A percentile compares a stretch with the other conserved stretches of the same genome.
Conservation (phyloP, 1,139 yeast genomes). For the Blastobotrys indianensis region DNA sequence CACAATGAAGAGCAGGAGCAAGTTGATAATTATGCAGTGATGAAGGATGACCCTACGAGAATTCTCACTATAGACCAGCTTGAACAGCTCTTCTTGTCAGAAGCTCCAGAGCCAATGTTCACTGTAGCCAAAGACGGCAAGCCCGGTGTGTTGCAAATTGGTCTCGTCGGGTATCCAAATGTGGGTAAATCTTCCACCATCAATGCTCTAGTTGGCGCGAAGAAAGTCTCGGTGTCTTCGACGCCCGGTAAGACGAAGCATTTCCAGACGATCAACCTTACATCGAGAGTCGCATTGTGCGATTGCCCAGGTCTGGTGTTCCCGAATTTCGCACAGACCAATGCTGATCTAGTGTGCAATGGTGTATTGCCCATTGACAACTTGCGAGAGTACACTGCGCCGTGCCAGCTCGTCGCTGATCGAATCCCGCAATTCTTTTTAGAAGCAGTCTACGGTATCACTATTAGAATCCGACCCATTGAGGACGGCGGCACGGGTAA, state of each 20-base stretch:
- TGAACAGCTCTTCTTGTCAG: constrained; percentile 70
- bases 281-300: constrained; percentile 79
- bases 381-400: constrained; percentile 89
- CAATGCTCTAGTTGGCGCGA: constrained; percentile 91
- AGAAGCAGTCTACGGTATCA: constrained; percentile 92
- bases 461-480: constrained; percentile 62
- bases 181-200: constrained; percentile 94
- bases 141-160: constrained; percentile 61
- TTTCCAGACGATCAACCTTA: constrained; percentile 89
- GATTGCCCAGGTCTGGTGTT: constrained; percentile 99
- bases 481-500: constrained; percentile 87
- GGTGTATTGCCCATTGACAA: constrained; percentile 98
- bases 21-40: constrained; percentile 19
- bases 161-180: constrained; percentile 86
- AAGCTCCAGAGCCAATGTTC: constrained; percentile 63
- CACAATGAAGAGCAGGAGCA: constrained; percentile 35
- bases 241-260: constrained; percentile 99
- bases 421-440: constrained; percentile 82
- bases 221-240: constrained; percentile 93
- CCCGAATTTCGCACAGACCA: constrained; percentile 95
- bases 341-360: constrained; percentile 94
- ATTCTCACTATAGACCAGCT: constrained; percentile 80
- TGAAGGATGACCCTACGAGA: constrained; percentile 46
- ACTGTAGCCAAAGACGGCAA: constrained; percentile 35
- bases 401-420: constrained; percentile 76